Evolutionary conservation across 352 stramenopile genomes (phyloP), one percentile per base, ranked within the genome.

Genomic region (Phytophthora litchii): DNA sequence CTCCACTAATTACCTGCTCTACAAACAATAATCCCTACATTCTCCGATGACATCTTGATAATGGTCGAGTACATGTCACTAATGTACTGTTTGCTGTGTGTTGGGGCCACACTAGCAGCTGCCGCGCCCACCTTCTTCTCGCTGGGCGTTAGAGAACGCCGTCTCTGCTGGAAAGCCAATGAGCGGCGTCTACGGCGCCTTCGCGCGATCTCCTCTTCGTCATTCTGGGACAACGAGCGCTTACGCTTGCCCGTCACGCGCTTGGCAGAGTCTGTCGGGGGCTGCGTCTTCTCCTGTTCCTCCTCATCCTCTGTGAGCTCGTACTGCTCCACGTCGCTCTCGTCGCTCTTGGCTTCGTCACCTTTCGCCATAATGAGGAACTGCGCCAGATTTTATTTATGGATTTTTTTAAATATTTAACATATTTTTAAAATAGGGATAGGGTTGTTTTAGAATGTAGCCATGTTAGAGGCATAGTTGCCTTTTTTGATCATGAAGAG

Each of bases 41-140:
- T 97, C 57, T 97, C 89, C 16, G 84, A 95, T 4, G 80, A 94
- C 80, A 97, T 95, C 72, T 96, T 94, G 61, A 97, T 96, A 66
- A 96, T 94, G 10, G 76, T 91, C 46, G 77, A 89, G 73, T 97
- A 97, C 87, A 97, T 97, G 43, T 95, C 88, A 55, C 80, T 88
- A 50, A 97, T 88, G 65, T 92, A 92, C 75, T 94, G 85, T 19
- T 82, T 83, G 48, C 66, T 88, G 46, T 64, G 63, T 21, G 45
- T 47, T n/a, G 64, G 45, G 25, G 51, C 41, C 10, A 62, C 41
- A 29, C 16, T 56, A 9, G 31, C 17, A 5, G 8, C 19, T 8
- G 38, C 29, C 9, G 23, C 43, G 3, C 35, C 50, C 11, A 55
- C 20, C 56, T 64, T 70, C 25, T 43, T 48, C 55, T 70, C 78